These are phyloP conservation scores for Pugionium cornutum DNA, from an alignment of 345 rosid genomes.

Conservation along the genomic window DNA sequence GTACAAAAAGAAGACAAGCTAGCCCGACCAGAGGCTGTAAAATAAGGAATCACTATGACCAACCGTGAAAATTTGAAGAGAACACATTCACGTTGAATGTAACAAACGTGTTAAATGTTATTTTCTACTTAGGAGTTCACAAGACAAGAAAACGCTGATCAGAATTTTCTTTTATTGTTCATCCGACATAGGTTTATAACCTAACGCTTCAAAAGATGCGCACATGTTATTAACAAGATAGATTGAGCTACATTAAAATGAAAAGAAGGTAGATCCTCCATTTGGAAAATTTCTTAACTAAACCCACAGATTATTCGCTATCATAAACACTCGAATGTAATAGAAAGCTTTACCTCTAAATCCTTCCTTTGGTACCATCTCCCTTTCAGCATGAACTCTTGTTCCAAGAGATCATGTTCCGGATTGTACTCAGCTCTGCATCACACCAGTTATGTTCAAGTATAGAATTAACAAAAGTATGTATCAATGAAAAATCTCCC, in stretches of 20 bases:
- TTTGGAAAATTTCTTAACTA: background rate
- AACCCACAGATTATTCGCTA: background rate
- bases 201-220: background rate
- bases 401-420: conserved; percentile 67
- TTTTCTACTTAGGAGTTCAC: background rate
- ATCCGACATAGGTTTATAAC: background rate
- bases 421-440: conserved; percentile 94
- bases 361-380: conserved; percentile 93
- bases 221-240: background rate
- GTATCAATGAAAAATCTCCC: background rate
- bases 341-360: conserved; percentile 68
- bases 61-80: background rate
- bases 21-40: conserved; percentile 3
- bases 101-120: no score
- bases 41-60: background rate
- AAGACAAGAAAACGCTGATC: background rate
- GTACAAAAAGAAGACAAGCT: background rate
- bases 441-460: conserved; percentile 1
- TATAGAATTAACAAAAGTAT: conserved; percentile 29
- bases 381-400: conserved; percentile 80
- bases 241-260: background rate
- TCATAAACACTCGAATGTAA: background rate
- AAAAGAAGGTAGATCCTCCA: background rate
- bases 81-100: background rate
- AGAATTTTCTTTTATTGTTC: background rate